Evolutionary conservation across 495 filamentous ascomycete genomes (phyloP), one percentile per base, ranked within the genome.

Genomic region (Aspergillus cavernicola): DNA sequence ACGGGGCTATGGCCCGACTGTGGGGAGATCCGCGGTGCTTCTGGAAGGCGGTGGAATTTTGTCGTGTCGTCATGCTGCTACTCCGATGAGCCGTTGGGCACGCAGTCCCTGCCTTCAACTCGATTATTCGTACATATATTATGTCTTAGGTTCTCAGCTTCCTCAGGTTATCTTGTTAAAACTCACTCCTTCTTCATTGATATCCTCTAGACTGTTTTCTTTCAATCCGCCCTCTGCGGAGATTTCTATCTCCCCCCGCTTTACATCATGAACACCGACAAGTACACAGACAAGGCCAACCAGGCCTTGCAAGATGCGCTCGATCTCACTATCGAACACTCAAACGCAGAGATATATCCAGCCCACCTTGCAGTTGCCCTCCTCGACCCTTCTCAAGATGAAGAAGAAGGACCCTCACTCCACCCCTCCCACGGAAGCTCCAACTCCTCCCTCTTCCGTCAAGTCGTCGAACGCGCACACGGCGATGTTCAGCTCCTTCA

Each of bases 391-490:
- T 78, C 83, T 44, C 80, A 80, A 49, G 90, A 95, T 62, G 85
- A 80, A 67, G 88, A 89, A 60, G 87, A 84, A 63, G 86, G 85
- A 61, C 82, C 82, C 50, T 67, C 71, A 26, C 67, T 72, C 43
- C 80, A 85, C 40, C 78, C 83, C 13, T 81, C 86, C 40, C 78
- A 84, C 59, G 73, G 77, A 29, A 56, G 69, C 6, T 49, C 74
- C 18, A 75, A 84, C 3, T 74, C 79, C 57, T 86, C 92, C 2
- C 82, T 97, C 35, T 92, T 97, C 77, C 84, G 86, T 50, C 93
- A 97, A 70, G 92, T 97, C 55, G 78, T 98, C 41, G 92, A 98
- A 61, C 86, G 89, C 41, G 93, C 93, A 39, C 86, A 95, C 66
- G 93, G 93, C 61, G 93, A 98, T 65, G 79, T 89, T 26, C 93